Base-by-base conservation (phyloP, 148 eudicot genomes). In the Chenopodium formosanum region DNA sequence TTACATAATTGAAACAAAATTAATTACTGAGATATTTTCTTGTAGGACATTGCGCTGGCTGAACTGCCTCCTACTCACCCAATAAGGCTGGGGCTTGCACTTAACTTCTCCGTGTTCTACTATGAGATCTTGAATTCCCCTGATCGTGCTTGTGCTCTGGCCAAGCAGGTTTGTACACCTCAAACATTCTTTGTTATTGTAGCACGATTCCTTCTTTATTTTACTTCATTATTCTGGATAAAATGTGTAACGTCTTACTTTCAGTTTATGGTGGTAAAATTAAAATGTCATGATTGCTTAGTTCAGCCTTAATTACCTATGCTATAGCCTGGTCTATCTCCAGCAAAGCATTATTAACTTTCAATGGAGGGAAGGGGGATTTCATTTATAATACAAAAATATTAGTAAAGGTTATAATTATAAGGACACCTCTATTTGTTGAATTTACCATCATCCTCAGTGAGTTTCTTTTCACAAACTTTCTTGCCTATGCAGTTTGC, bases 61-160 rank as follows among this genome's bases (percentile, higher is more conserved):
- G 89, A 87, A 44, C 32, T 87, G 53, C 32, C 89, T 16, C 83
- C 89, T 50, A 87, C 89, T 73, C 89, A 87, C 83, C 89, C 89
- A 20, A 87, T 87, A 11, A 84, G 89, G 80, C 85, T 86, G 70
- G 88, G 88, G 20, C 86, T 86, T 62, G 88, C 88, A 78, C 82
- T 86, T 56, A 86, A 86, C 17, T 86, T 86, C 84, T 86, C 88
- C 11, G 88, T 86, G 82, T 86, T 86, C 84, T 86, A 86, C 52
- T 86, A 86, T 74, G 88, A 86, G 53, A 86, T 86, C 81, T 82
- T 86, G 84, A 86, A 86, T 75, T 86, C 87, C 32, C 85, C 87
- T 65, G 89, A 87, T 75, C 87, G 87, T 77, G 89, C 89, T 52
- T 87, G 89, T 80, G 77, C 67, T 76, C 89, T 87, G 56, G 89